Percentiles rank a stretch among this genome's conserved stretches.
Evolutionary conservation across 306 rosid species (phyloP).

Genomic region (Casuarina cunninghamiana): DNA sequence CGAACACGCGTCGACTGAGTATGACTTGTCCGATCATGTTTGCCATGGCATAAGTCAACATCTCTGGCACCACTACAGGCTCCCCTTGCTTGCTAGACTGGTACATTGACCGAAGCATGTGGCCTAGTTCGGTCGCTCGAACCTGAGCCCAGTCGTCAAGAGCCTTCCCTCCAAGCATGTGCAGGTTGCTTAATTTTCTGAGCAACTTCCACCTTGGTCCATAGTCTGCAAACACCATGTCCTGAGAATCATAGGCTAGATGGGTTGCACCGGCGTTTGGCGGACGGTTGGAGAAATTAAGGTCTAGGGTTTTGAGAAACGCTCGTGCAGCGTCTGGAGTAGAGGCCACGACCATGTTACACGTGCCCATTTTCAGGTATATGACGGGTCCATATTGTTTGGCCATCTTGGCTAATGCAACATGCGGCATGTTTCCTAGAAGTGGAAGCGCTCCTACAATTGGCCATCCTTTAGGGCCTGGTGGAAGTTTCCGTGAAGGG

Average conservation of each 20-base stretch:
- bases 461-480: constrained; percentile 61
- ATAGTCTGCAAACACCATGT: constrained; percentile 45
- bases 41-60: constrained; percentile 30
- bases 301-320: constrained; percentile 42
- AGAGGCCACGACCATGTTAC: constrained; percentile 43
- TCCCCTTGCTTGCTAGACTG: constrained; percentile 24
- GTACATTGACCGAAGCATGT: constrained; percentile 24
- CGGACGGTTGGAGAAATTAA: constrained; percentile 45
- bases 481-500: constrained; percentile 28
- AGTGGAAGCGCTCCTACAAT: constrained; percentile 48
- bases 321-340: constrained; percentile 35
- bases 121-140: constrained; percentile 14
- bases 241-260: constrained; percentile 44
- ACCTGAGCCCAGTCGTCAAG: constrained; percentile 24
- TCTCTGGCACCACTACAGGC: constrained; percentile 22
- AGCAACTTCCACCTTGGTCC: constrained; percentile 38
- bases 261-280: constrained; percentile 42
- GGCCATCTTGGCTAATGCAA: constrained; percentile 41
- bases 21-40: constrained; percentile 38
- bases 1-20: constrained; percentile 31
- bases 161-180: constrained; percentile 44
- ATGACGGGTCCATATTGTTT: constrained; percentile 44
- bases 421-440: constrained; percentile 50
- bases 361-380: constrained; percentile 52
- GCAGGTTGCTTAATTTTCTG: constrained; percentile 35